Evolutionary conservation across 2,329 filamentous ascomycete species (phyloP).

Genomic region (Diplodia corticola): DNA sequence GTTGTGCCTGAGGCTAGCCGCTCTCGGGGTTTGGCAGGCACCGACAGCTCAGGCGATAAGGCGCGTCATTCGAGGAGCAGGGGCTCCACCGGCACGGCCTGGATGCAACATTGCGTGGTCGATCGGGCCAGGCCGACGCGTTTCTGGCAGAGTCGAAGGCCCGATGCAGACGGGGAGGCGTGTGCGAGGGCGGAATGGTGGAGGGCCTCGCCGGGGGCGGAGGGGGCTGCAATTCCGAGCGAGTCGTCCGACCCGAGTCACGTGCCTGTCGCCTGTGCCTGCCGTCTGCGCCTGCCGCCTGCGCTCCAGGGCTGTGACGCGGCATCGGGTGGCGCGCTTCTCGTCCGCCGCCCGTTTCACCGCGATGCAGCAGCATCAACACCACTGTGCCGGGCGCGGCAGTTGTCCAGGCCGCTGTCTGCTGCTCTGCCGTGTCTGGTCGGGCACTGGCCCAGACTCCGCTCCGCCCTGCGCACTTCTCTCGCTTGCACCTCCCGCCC

Average conservation of each 20-base stretch:
- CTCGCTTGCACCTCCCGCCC: conserved; percentile 9
- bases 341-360: neutral
- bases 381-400: neutral
- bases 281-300: neutral
- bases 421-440: neutral
- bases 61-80: neutral
- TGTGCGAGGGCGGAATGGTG: neutral
- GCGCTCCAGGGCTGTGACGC: neutral
- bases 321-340: neutral
- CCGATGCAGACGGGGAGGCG: neutral
- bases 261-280: too few species aligned
- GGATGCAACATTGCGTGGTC: conserved; percentile 12
- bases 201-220: neutral
- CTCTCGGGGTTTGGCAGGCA: neutral
- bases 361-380: neutral
- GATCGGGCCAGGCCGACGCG: neutral
- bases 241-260: neutral
- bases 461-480: neutral
- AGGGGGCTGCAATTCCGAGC: neutral
- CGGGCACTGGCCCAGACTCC: neutral
- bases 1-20: neutral
- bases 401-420: neutral
- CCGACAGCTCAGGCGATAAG: neutral
- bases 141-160: neutral
- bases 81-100: neutral